Conservation (phyloP, 768 basidiomycete species). For the Tephrocybe sp. region DNA sequence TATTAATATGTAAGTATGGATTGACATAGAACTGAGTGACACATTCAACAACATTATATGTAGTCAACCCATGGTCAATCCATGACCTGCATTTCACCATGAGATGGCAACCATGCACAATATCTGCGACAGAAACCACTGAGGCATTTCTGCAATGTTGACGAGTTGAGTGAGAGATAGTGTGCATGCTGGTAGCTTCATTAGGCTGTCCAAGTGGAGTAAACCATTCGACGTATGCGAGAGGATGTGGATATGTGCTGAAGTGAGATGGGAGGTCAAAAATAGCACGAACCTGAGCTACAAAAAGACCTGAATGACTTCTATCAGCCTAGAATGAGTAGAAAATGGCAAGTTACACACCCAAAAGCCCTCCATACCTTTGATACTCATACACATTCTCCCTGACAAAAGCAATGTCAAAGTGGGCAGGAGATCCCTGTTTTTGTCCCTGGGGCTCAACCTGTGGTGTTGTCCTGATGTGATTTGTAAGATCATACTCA, state of each 20-base stretch:
- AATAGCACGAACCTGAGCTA: conserved; percentile 5
- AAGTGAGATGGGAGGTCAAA: conserved; percentile 4
- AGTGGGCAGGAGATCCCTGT: not conserved
- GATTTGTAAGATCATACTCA: not conserved
- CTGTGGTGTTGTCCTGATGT: not conserved
- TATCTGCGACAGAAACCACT: conserved; percentile 13
- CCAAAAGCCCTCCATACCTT: not conserved
- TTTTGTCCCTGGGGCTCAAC: not conserved
- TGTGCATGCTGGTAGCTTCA: conserved; percentile 16
- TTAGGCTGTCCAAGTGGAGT: not conserved
- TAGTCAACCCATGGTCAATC: conserved; percentile 14
- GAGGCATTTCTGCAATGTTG: conserved; percentile 16
- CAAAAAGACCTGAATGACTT: conserved; percentile 12
- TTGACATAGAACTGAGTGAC: conserved; percentile 13
- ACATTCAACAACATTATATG: conserved; percentile 18
- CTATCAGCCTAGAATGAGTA: not conserved
- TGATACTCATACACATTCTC: not conserved
- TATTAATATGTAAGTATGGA: conserved; percentile 16
- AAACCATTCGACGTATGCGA: conserved; percentile 7
- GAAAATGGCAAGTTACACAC: not conserved
- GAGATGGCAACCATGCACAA: conserved; percentile 21
- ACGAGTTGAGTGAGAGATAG: conserved; percentile 19
- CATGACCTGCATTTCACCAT: conserved; percentile 11
- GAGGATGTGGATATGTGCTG: not conserved
- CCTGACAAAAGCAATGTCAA: not conserved